Base-by-base conservation (phyloP, 164 flowering plant species). In the Echeveria elegans region DNA sequence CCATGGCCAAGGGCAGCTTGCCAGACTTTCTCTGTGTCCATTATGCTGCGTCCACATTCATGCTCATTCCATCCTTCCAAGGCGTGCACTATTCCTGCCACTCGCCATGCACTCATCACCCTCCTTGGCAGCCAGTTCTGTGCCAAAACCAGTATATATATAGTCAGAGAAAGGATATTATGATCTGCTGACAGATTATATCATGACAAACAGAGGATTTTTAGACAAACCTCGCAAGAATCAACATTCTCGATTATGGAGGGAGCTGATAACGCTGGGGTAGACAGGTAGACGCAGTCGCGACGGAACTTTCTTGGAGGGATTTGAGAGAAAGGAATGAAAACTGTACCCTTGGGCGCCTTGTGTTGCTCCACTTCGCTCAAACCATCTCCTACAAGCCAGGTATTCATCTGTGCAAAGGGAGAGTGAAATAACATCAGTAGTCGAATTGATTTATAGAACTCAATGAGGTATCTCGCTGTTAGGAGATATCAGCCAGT, bases 51-150 rank as follows among this genome's bases (percentile, higher is more conserved):
- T 2, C 86, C 86, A 16, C 83, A 81, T 65, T 85, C 88, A 29
- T 85, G 71, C 45, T 62, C 80, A 0, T 77, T 72, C 89, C 89
- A 85, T 61, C 73, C 85, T 76, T 85, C 89, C 37, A 83, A 58
- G 8, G 76, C 85, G 52, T 85, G 89, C 38, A 85, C 66, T 14
- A 83, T 80, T 21, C 87, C 89, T 1, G 85, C 89, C 26, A 77
- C 63, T 0, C 89, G 75, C 81, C 82, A 78, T 10, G 84, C 89
- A 41, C 89, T 85, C 81, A 85, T 80, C 69, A 68, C 89, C 59
- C 82, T 77, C 72, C 89, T 78, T 48, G 87, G 89, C 70, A 85
- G 50, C 89, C 89, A 83, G 67, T 83, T 83, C 88, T 82, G 70
- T 53, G 4, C 63, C 34, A 66, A 18, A 68, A 10, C 53, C n/a